phyloP scores from a whole-genome alignment of 2,329 filamentous ascomycete genomes.

The Elsinoe necatrix region DNA sequence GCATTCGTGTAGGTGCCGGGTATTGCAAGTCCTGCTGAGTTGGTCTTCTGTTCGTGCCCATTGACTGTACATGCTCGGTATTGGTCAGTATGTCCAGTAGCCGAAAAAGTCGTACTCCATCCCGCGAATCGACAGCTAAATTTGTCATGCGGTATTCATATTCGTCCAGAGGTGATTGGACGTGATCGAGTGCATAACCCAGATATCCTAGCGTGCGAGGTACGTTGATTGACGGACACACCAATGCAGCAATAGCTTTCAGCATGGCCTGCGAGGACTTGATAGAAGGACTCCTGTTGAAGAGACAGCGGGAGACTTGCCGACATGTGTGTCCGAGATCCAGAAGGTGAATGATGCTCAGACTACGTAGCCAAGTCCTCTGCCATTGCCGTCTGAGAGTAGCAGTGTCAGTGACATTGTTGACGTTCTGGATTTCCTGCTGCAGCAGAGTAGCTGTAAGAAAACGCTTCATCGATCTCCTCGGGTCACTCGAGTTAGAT shows the following conservation, averaged over 20 bases:
- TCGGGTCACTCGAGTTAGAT: background rate
- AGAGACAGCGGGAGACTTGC: conserved; percentile 37
- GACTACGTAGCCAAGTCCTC: conserved; percentile 48
- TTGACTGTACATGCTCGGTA: conserved; percentile 16
- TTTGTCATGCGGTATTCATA: conserved; percentile 51
- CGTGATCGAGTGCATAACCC: conserved; percentile 46
- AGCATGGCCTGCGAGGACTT: conserved; percentile 51
- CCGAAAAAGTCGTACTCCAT: conserved; percentile 52
- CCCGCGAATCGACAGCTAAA: conserved; percentile 53
- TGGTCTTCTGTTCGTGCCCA: background rate
- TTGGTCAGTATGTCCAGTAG: conserved; percentile 49
- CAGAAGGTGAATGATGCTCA: conserved; percentile 53
- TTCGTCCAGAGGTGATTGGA: conserved; percentile 51
- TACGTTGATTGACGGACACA: conserved; percentile 52
- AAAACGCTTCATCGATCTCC: conserved; percentile 33
- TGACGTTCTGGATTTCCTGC: conserved; percentile 31
- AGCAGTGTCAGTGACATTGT: background rate
- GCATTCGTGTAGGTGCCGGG: conserved; percentile 46
- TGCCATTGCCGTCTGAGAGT: conserved; percentile 34
- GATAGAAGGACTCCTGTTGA: conserved; percentile 42
- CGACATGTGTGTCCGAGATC: conserved; percentile 44
- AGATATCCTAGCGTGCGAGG: conserved; percentile 47
- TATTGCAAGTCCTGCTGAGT: conserved; percentile 44
- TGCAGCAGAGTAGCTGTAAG: conserved; percentile 48
- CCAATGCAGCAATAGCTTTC: conserved; percentile 42